Base-by-base conservation (phyloP, 2,329 filamentous ascomycete genomes). In the Ramularia endophylla region DNA sequence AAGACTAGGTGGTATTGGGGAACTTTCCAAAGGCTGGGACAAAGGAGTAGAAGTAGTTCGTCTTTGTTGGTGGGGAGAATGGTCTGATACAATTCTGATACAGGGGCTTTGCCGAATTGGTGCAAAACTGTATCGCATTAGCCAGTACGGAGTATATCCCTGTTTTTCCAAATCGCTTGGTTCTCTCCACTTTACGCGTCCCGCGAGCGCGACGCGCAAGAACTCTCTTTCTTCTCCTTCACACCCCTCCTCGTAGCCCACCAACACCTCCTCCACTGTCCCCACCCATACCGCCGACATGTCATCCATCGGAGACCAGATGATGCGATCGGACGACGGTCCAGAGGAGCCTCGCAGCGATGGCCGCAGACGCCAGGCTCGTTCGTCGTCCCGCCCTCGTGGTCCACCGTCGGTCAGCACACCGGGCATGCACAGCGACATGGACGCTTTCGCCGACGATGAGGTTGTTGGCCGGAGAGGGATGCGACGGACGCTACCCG, bases 401-500 rank as follows among this genome's bases (percentile, higher is more conserved):
- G 71, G 71, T 22, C 69, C 70, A 22, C 70, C 70, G 8, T 73
- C 71, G 25, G 68, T 71, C 49, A 74, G 71, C 59, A 69, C 62
- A n/a, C 61, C 68, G 11, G 71, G 67, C 48, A 62, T 68, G 38
- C 62, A 68, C 45, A 74, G 79, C 57, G 79, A 83, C 56, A 66
- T 70, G 38, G 73, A 78, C 50, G 73, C 68, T 11, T 77, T 78
- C 41, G 69, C 75, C 20, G 79, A 82, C 52, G 79, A 83, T 54
- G 75, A 81, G 50, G 65, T 81, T 3, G 73, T 79, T 9, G 77
- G 74, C 13, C 61, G 68, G 16, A 69, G 72, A 52, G 69, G 70
- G n/a, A 67, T 71, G 28, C 66, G 65, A 43, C 51, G 56, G 17
- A 32, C 39, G 29, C 62, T 70, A 44, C 70, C 73, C 41, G 71